Conservation (phyloP, 805 yeast species). For the Nakazawaea ernobii region DNA sequence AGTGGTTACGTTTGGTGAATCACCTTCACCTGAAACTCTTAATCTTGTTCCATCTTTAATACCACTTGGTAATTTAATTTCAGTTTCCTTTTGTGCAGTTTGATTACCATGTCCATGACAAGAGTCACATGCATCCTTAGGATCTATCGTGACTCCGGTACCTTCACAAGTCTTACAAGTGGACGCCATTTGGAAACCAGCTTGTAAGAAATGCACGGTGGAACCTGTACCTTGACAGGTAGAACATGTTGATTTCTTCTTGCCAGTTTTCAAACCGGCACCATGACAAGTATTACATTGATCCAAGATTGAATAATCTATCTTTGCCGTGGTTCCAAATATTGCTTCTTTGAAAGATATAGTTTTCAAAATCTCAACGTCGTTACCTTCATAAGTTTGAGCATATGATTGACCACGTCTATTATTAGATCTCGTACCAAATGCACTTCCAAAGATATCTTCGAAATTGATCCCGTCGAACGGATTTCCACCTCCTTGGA, state of each 20-base stretch:
- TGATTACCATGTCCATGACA: constrained; percentile 92
- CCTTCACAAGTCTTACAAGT: constrained; percentile 89
- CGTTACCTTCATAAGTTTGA: constrained; percentile 83
- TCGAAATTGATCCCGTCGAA: constrained; percentile 47
- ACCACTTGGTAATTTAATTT: constrained; percentile 85
- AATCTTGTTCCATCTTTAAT: constrained; percentile 80
- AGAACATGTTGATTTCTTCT: constrained; percentile 70
- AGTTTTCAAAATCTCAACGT: constrained; percentile 72
- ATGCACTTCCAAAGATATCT: constrained; percentile 54
- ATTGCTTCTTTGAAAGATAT: constrained; percentile 83
- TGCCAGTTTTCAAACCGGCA: constrained; percentile 75
- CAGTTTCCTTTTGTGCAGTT: constrained; percentile 61
- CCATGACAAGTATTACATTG: constrained; percentile 80
- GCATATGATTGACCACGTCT: constrained; percentile 41
- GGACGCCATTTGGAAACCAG: constrained; percentile 95
- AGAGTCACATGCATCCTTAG: constrained; percentile 61
- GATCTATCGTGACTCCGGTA: constrained; percentile 70
- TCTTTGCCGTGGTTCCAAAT: constrained; percentile 62
- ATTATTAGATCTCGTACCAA: constrained; percentile 31
- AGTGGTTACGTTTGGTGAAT: constrained; percentile 72
- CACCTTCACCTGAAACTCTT: constrained; percentile 85
- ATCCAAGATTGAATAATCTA: constrained; percentile 69
- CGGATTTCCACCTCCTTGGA: constrained; percentile 33
- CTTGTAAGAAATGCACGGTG: constrained; percentile 74
- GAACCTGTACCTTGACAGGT: constrained; percentile 94